Conservation (phyloP, 2,329 filamentous ascomycete species). For the Curvularia sp. region DNA sequence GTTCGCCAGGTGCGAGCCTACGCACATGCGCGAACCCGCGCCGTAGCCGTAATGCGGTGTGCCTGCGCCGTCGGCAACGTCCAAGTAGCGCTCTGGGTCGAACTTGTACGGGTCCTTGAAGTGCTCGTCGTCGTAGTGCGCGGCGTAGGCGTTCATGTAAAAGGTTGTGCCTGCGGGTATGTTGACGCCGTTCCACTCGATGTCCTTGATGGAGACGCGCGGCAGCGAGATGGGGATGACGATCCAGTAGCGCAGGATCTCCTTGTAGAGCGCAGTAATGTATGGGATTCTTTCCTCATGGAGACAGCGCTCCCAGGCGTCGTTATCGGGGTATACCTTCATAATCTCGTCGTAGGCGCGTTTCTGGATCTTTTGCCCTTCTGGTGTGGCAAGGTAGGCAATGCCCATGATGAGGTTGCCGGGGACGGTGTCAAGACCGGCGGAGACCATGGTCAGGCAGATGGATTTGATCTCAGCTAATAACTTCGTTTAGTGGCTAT, state of each 20-base stretch:
- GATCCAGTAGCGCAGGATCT: constrained; percentile 78
- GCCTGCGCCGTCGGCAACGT: constrained; percentile 53
- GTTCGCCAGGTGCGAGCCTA: constrained; percentile 56
- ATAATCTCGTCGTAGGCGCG: constrained; percentile 74
- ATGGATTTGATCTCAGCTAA: constrained; percentile 79
- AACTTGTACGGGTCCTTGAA: constrained; percentile 71
- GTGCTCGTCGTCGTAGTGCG: constrained; percentile 73
- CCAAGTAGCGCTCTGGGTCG: constrained; percentile 74
- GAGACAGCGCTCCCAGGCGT: constrained; percentile 78
- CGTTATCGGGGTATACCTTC: constrained; percentile 72
- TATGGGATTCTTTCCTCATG: constrained; percentile 79
- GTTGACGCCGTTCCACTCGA: constrained; percentile 69
- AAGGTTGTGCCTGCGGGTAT: constrained; percentile 81
- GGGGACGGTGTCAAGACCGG: constrained; percentile 81
- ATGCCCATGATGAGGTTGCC: constrained; percentile 82
- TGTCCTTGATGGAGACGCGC: constrained; percentile 73
- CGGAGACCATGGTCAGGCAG: constrained; percentile 81
- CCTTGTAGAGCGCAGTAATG: constrained; percentile 78
- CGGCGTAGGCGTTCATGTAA: constrained; percentile 79
- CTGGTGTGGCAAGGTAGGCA: constrained; percentile 72
- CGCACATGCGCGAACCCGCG: constrained; percentile 57
- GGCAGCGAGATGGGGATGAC: constrained; percentile 82
- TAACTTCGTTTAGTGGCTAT: constrained; percentile 14
- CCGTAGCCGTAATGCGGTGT: constrained; percentile 60
- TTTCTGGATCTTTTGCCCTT: constrained; percentile 74